A percentile compares a stretch with the other conserved stretches of the same genome.
Evolutionary conservation across 169 alveolate species (phyloP).

Genomic region (Cryptosporidium felis): DNA sequence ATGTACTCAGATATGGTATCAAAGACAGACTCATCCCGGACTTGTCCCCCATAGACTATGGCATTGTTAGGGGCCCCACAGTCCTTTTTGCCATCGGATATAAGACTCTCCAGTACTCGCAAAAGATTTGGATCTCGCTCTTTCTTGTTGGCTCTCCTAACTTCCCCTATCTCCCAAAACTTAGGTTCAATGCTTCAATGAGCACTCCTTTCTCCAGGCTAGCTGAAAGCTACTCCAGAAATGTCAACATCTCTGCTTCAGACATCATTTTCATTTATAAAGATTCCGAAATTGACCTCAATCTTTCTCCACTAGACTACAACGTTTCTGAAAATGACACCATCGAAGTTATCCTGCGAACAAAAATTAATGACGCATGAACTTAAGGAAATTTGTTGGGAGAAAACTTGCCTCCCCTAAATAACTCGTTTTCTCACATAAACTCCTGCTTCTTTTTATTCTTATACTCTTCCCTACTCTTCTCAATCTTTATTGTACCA

Average conservation of each 20-base stretch:
- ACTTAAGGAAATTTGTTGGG: too few species aligned
- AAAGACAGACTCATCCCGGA: constrained; percentile 68
- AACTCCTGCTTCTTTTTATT: too few species aligned
- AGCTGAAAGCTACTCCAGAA: constrained; percentile 75
- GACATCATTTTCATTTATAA: constrained; percentile 43
- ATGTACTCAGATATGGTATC: constrained; percentile 47
- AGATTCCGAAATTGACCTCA: constrained; percentile 51
- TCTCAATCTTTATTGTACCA: too few species aligned
- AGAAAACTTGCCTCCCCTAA: too few species aligned
- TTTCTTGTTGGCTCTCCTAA: constrained; percentile 72
- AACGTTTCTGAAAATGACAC: constrained; percentile 60
- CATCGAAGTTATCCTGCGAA: constrained; percentile 52
- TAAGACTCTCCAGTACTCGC: constrained; percentile 73
- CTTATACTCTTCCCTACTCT: too few species aligned
- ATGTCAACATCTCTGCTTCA: constrained; percentile 62
- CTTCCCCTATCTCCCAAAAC: constrained; percentile 73
- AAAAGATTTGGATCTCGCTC: constrained; percentile 74
- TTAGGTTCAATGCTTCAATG: constrained; percentile 75
- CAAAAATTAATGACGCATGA: neutral
- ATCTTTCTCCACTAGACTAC: constrained; percentile 48
- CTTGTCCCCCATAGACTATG: constrained; percentile 72
- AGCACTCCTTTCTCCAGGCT: constrained; percentile 75
- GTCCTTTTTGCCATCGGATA: constrained; percentile 66
- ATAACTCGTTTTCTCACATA: too few species aligned
- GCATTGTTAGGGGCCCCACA: constrained; percentile 72